These are phyloP conservation scores for Populus deltoides DNA, from an alignment of 345 rosid genomes.

Conservation along the genomic window DNA sequence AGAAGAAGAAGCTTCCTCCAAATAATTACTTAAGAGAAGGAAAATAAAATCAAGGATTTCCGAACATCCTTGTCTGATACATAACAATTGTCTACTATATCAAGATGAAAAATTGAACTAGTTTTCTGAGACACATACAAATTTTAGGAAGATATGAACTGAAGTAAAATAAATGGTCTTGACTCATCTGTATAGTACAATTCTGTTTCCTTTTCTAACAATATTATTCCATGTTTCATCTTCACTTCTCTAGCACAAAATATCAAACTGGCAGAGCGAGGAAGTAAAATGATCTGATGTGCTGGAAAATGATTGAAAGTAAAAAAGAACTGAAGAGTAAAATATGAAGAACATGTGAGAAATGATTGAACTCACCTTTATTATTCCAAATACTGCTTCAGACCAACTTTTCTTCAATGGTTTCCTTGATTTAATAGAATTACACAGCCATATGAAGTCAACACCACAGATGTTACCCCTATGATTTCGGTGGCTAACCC, in stretches of 20 bases:
- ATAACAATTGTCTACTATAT: background rate
- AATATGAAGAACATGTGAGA: background rate
- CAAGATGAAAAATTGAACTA: background rate
- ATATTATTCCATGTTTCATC: background rate
- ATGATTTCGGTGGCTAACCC: constrained; percentile 96
- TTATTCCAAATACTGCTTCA: constrained; percentile 66
- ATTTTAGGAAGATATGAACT: background rate
- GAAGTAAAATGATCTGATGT: background rate
- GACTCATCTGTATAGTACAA: background rate
- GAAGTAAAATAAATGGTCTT: background rate
- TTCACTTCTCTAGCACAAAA: background rate
- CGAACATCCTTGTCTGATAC: background rate
- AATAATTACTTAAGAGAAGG: background rate
- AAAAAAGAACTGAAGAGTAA: constrained; percentile 1
- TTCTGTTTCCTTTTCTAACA: background rate
- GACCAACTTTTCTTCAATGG: constrained; percentile 63
- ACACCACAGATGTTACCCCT: constrained; percentile 98
- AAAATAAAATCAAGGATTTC: background rate
- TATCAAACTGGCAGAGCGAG: background rate
- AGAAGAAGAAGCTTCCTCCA: background rate
- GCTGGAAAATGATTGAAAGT: background rate
- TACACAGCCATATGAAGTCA: constrained; percentile 94
- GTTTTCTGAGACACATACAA: background rate
- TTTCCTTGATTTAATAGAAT: constrained; percentile 52
- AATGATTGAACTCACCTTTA: constrained; percentile 47